phyloP scores from a whole-genome alignment of 352 stramenopile species.

The Globisporangium camurandrum region DNA sequence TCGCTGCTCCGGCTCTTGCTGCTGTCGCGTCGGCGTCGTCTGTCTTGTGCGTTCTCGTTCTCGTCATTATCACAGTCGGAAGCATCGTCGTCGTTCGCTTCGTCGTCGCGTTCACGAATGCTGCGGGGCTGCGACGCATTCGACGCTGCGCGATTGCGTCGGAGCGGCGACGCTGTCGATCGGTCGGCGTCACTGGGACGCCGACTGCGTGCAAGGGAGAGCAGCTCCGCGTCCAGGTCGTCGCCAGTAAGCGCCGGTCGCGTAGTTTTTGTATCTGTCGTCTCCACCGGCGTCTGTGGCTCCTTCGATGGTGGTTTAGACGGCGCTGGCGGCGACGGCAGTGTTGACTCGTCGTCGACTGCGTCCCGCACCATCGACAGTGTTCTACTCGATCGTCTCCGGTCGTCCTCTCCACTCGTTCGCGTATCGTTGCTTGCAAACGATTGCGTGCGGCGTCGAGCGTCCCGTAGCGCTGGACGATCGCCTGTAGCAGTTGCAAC shows the following conservation, averaged over 20 bases:
- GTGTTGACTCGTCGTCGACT: conserved; percentile 17
- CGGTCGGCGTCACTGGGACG: conserved; percentile 6
- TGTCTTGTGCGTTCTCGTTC: conserved; percentile 3
- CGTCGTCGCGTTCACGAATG: conserved; percentile 27
- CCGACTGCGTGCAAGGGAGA: conserved; percentile 40
- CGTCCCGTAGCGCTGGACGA: neutral
- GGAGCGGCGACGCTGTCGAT: neutral
- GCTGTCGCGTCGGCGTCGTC: conserved; percentile 2
- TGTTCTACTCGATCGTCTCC: conserved; percentile 33
- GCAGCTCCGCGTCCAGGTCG: conserved; percentile 42
- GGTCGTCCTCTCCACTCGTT: conserved; percentile 3
- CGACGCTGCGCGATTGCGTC: conserved; percentile 2
- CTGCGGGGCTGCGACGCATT: conserved; percentile 13
- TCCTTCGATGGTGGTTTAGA: neutral
- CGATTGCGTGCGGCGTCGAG: conserved; percentile 9
- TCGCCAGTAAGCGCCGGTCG: conserved; percentile 10
- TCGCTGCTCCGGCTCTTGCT: neutral
- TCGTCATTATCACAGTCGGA: neutral
- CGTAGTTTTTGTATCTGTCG: no score
- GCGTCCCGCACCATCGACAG: conserved; percentile 64
- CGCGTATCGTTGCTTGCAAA: conserved; percentile 16
- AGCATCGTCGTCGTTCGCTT: conserved; percentile 9
- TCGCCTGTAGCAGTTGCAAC: no score
- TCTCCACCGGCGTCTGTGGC: no score
- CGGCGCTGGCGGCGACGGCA: neutral